A percentile compares a stretch with the other conserved stretches of the same genome.
Evolutionary conservation across 148 eudicot species (phyloP).

Genomic region (Mesembryanthemum crystallinum): DNA sequence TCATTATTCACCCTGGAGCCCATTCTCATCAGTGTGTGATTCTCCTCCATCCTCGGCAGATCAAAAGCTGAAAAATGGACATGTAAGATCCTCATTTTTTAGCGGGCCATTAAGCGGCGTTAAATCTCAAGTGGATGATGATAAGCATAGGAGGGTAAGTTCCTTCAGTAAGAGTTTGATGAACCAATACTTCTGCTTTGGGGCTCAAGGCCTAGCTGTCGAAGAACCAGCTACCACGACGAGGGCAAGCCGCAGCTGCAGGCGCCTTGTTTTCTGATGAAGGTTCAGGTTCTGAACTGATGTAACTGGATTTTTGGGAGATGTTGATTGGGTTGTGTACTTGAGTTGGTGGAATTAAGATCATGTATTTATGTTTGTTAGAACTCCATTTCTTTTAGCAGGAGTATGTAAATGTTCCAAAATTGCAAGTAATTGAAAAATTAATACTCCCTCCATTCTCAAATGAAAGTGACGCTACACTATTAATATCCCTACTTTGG

Average conservation of each 20-base stretch:
- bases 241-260: constrained; percentile 26
- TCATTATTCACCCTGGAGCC: constrained; percentile 45
- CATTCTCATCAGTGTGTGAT: constrained; percentile 37
- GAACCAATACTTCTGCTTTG: constrained; percentile 86
- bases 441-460: too few species aligned
- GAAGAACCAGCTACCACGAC: constrained; percentile 36
- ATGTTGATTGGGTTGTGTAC: too few species aligned
- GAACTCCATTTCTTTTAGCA: too few species aligned
- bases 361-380: too few species aligned
- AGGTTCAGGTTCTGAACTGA: not conserved
- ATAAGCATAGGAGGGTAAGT: constrained; percentile 29
- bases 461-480: too few species aligned
- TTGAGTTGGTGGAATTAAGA: too few species aligned
- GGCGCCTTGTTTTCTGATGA: constrained; percentile 32
- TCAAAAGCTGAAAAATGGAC: constrained; percentile 16
- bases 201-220: constrained; percentile 65
- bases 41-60: constrained; percentile 41
- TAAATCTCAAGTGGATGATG: constrained; percentile 26
- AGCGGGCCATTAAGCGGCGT: constrained; percentile 35
- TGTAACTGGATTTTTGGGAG: not conserved
- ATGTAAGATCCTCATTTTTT: constrained; percentile 24
- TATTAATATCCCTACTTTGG: too few species aligned
- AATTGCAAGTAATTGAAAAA: too few species aligned
- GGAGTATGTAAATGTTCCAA: too few species aligned
- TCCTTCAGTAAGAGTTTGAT: constrained; percentile 56